These are phyloP conservation scores for Gyromitra esculenta DNA, from an alignment of 2,329 filamentous ascomycete species.

Conservation along the genomic window DNA sequence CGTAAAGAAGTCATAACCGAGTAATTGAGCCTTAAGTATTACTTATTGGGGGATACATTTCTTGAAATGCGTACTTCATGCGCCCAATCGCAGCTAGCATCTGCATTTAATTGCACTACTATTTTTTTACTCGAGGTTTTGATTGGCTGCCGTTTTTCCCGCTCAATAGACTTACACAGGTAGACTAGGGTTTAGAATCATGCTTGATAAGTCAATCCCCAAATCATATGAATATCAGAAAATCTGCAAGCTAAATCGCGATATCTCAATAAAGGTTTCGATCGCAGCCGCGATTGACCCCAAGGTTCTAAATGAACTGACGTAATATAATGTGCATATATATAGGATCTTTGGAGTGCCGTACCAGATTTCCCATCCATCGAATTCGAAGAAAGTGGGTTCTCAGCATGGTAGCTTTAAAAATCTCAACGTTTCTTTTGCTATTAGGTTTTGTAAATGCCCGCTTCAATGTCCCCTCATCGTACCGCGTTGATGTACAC, in stretches of 20 bases:
- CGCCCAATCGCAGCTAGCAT: too few species aligned
- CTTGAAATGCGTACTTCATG: too few species aligned
- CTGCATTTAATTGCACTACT: too few species aligned
- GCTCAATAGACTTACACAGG: too few species aligned
- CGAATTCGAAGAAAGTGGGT: not conserved
- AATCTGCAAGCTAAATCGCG: not conserved
- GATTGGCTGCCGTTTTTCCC: not conserved
- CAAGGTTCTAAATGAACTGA: not conserved
- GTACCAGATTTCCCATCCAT: not conserved
- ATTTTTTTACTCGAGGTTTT: too few species aligned
- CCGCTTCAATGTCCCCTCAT: conserved; percentile 20
- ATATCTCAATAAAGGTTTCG: not conserved
- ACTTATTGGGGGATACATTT: too few species aligned
- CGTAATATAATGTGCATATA: not conserved
- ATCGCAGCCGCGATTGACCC: not conserved
- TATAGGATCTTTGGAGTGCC: not conserved
- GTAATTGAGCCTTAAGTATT: too few species aligned
- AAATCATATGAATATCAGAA: not conserved
- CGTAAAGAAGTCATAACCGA: too few species aligned
- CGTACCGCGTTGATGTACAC: conserved; percentile 31
- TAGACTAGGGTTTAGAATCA: not conserved
- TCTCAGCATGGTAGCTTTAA: conserved; percentile 11
- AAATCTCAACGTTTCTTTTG: not conserved
- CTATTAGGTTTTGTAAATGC: conserved; percentile 11
- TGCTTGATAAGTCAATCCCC: not conserved